Percentiles rank a stretch among this genome's conserved stretches.
Conservation (phyloP, 1,284 basidiomycete species). For the Anthracocystis panici-leucophaei region DNA sequence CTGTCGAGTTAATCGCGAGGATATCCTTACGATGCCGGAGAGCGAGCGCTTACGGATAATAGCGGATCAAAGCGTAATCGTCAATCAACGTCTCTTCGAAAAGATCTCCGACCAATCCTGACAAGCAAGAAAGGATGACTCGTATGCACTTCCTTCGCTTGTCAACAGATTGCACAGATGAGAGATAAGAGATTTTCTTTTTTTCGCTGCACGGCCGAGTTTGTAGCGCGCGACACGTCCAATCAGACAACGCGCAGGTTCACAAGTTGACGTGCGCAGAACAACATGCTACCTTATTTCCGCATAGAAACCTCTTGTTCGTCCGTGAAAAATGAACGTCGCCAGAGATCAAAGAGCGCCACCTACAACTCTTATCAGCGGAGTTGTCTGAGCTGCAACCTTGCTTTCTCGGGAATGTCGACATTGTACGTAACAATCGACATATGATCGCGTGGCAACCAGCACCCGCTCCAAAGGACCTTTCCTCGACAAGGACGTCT, state of each 20-base stretch:
- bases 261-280: background rate
- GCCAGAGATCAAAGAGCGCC: background rate
- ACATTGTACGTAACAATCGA: background rate
- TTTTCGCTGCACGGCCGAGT: slow-evolving; percentile 1
- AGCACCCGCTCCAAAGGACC: background rate
- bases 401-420: background rate
- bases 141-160: slow-evolving; percentile 8
- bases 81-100: background rate
- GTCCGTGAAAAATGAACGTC: background rate
- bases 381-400: background rate
- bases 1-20: too few relatives aligned
- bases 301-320: background rate
- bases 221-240: background rate
- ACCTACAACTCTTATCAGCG: slow-evolving; percentile 1
- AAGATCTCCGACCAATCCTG: slow-evolving; percentile 2
- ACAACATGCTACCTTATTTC: background rate
- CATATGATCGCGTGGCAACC: background rate
- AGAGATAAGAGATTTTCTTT: slow-evolving; percentile 2
- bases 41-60: too few relatives aligned
- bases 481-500: background rate
- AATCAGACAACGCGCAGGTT: background rate
- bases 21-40: too few relatives aligned
- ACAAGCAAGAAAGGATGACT: background rate
- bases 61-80: background rate
- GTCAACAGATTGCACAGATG: background rate